phyloP scores from a whole-genome alignment of 305 asterid species.

The Rubia balearica region DNA sequence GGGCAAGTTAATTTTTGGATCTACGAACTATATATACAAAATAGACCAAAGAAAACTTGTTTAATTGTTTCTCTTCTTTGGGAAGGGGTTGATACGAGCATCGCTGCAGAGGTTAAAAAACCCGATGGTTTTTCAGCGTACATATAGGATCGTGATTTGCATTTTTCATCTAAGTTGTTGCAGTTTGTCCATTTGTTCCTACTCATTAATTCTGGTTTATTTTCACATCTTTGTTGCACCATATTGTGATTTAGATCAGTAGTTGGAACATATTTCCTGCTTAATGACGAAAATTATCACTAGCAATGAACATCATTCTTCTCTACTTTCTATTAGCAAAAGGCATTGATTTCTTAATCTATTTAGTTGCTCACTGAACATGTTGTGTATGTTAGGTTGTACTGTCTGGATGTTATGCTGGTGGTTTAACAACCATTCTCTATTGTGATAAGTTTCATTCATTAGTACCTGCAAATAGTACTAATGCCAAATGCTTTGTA shows the following conservation, averaged over 20 bases:
- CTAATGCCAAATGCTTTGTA: constrained; percentile 66
- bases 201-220: background rate
- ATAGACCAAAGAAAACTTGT: too few relatives aligned
- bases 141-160: constrained; percentile 74
- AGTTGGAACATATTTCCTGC: too few relatives aligned
- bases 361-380: background rate
- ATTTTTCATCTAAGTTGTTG: constrained; percentile 62
- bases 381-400: constrained; percentile 27
- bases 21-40: too few relatives aligned
- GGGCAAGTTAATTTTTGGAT: too few relatives aligned
- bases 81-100: constrained; percentile 94
- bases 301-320: too few relatives aligned
- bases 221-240: background rate
- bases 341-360: background rate
- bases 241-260: too few relatives aligned
- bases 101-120: constrained; percentile 67
- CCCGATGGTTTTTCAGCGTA: constrained; percentile 76
- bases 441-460: constrained; percentile 66
- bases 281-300: too few relatives aligned
- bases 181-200: background rate
- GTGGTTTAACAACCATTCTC: constrained; percentile 70
- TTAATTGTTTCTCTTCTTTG: constrained; percentile 14
- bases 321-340: too few relatives aligned
- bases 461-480: constrained; percentile 37
- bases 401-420: constrained; percentile 85